Conservation (phyloP, 208 protist genomes). For the Trichomonas vaginalis region DNA sequence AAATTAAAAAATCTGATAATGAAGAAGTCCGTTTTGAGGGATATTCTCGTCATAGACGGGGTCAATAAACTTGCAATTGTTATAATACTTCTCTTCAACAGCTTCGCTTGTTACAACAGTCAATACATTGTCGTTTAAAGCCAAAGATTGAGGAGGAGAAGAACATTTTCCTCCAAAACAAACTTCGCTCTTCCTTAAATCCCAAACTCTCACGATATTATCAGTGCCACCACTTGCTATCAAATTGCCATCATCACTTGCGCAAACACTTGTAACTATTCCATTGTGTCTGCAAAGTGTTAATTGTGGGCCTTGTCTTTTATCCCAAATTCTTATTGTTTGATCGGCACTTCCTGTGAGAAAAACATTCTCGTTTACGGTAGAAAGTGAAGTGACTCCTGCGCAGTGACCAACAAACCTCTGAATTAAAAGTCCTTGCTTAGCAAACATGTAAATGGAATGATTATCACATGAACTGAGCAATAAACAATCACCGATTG, state of each 20-base stretch:
- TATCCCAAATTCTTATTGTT: background rate
- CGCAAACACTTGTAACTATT: background rate
- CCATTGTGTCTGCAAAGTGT: background rate
- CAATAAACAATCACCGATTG: background rate
- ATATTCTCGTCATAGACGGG: too few relatives aligned
- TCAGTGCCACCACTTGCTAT: background rate
- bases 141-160: too few relatives aligned
- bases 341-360: background rate
- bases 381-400: background rate
- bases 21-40: too few relatives aligned
- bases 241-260: background rate
- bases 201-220: background rate
- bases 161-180: too few relatives aligned
- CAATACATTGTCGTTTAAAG: background rate
- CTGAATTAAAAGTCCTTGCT: background rate
- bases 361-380: background rate
- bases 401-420: background rate
- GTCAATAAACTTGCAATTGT: background rate
- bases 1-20: too few relatives aligned
- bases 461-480: background rate
- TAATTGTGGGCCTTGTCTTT: background rate
- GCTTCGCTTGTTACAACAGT: background rate
- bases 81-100: background rate
- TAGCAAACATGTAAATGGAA: background rate
- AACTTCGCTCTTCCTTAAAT: background rate